Evolutionary conservation across 2,329 filamentous ascomycete species (phyloP), one percentile per base, ranked within the genome.

Genomic region (Sarocladium brachiariae): DNA sequence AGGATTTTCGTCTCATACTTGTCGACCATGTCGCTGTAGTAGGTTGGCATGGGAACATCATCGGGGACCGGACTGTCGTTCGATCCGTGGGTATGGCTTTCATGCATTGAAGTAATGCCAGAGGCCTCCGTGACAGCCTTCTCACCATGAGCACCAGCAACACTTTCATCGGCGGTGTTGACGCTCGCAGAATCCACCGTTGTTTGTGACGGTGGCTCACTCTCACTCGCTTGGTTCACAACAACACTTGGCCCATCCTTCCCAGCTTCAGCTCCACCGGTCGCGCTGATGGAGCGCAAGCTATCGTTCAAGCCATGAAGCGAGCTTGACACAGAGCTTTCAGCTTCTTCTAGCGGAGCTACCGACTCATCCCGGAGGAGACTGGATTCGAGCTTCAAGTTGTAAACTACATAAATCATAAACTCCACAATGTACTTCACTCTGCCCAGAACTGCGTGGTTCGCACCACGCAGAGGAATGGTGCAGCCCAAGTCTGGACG

Each of bases 321-420:
- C 60, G 75, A 59, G 47, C 62, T 72, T 63, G 68, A 62, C 54
- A 69, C 55, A 1, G 66, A 70, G 30, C 55, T 57, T 2, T 80
- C 76, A 8, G 76, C 71, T 24, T 78, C 77, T 1, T 80, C 76
- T 1, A 90, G 90, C 19, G 95, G 85, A 54, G 91, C 81, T 14
- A 95, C 86, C 58, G 89, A 95, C 60, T 95, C 91, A 64, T 99
- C 93, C 49, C 89, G 81, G 78, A 99, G 88, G 41, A 99, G 73
- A 58, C 88, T 96, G 1, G 93, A 96, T 68, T 99, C 93, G 13
- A 99, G 77, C 63, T 95, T 96, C 50, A 99, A 75, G 60, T 96
- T 99, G 69, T 99, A 99, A 11, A 97, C 91, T 18, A 99, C 95
- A 59, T 97, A 99, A 33, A 95, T 87, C 92, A 99, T 96, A 63